Conservation (phyloP, 345 rosid species). For the Noccaea caerulescens region DNA sequence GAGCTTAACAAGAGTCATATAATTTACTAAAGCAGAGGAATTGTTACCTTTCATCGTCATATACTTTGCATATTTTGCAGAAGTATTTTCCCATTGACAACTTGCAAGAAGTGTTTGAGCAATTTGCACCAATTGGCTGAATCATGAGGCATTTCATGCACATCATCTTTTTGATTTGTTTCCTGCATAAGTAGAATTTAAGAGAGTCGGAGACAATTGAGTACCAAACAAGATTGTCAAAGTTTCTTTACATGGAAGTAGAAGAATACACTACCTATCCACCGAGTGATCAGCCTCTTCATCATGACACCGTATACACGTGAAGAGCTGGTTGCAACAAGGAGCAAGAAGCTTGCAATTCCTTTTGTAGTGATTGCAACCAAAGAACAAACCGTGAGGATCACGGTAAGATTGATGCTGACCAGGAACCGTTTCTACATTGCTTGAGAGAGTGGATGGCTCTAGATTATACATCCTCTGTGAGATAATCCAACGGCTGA, state of each 20-base stretch:
- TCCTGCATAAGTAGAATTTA: constrained; percentile 49
- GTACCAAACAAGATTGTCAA: background rate
- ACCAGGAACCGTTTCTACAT: constrained; percentile 52
- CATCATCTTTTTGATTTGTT: constrained; percentile 82
- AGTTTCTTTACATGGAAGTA: constrained; percentile 5
- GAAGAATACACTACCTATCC: constrained; percentile 59
- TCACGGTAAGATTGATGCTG: constrained; percentile 69
- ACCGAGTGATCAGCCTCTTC: constrained; percentile 80
- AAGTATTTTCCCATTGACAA: constrained; percentile 78
- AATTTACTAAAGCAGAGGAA: background rate
- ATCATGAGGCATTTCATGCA: constrained; percentile 75
- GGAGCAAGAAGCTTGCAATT: constrained; percentile 78
- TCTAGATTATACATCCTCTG: constrained; percentile 52
- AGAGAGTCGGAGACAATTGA: background rate
- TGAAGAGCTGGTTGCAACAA: constrained; percentile 71
- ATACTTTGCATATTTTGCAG: constrained; percentile 79
- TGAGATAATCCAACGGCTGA: constrained; percentile 78
- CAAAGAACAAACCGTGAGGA: constrained; percentile 59
- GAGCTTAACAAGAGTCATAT: too few species aligned
- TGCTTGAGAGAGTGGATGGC: constrained; percentile 46
- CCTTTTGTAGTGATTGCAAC: constrained; percentile 84
- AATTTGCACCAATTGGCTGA: constrained; percentile 70
- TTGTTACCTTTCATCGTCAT: constrained; percentile 73
- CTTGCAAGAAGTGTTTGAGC: constrained; percentile 60
- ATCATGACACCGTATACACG: constrained; percentile 84